These are phyloP conservation scores for Rhodotorula sp. DNA, from an alignment of 1,284 basidiomycete species.

Conservation along the genomic window DNA sequence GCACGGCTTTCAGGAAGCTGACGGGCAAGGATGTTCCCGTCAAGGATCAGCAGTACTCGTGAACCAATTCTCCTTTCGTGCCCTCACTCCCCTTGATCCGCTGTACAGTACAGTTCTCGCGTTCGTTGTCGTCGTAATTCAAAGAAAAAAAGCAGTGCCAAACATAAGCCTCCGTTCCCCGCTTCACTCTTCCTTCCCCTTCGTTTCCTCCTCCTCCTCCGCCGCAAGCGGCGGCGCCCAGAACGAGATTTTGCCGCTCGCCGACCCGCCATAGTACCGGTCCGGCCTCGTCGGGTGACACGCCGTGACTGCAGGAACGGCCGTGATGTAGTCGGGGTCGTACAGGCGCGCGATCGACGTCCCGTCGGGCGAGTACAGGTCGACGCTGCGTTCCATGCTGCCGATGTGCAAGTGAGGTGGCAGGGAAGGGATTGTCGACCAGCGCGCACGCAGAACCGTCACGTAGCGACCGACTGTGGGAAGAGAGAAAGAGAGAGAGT, in stretches of 20 bases:
- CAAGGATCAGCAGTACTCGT: conserved; percentile 15
- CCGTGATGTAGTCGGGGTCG: conserved; percentile 47
- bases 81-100: background rate
- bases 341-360: conserved; percentile 1
- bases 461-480: conserved; percentile 51
- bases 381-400: conserved; percentile 53
- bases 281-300: conserved; percentile 49
- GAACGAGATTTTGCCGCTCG: conserved; percentile 33
- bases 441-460: conserved; percentile 55
- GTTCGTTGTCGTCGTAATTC: too few relatives aligned
- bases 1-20: conserved; percentile 52
- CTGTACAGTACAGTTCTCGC: too few relatives aligned
- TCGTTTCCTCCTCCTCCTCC: background rate
- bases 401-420: conserved; percentile 53
- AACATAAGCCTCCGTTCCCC: background rate
- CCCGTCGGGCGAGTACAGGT: conserved; percentile 46
- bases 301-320: conserved; percentile 53
- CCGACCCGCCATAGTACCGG: conserved; percentile 22
- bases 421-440: conserved; percentile 49
- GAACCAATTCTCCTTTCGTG: background rate
- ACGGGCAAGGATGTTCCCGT: conserved; percentile 33
- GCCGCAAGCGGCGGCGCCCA: conserved; percentile 1
- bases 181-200: background rate
- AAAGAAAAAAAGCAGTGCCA: background rate
- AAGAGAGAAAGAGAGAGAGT: too few relatives aligned